Percentiles rank a stretch among this genome's conserved stretches.
Evolutionary conservation across 2,329 filamentous ascomycete species (phyloP).

Genomic region (Aspergillus eucalypticola): DNA sequence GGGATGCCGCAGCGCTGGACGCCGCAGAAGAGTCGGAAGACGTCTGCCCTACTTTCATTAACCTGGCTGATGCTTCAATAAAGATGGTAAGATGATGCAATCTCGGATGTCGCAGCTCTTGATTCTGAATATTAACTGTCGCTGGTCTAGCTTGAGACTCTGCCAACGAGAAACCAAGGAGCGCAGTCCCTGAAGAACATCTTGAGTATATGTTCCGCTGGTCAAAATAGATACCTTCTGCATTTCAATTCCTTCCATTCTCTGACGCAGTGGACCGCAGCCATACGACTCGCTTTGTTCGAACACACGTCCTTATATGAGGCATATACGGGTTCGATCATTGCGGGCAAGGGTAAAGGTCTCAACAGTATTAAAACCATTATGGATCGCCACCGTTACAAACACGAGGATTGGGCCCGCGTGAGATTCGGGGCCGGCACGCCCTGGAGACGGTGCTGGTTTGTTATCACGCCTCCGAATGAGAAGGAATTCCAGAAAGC

Average conservation of each 20-base stretch:
- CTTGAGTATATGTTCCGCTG: constrained; percentile 91
- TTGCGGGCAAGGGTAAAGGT: constrained; percentile 87
- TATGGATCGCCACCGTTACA: constrained; percentile 75
- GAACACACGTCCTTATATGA: constrained; percentile 92
- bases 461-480: constrained; percentile 86
- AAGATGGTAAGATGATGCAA: constrained; percentile 72
- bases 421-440: constrained; percentile 95
- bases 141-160: constrained; percentile 72
- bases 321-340: constrained; percentile 91
- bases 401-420: constrained; percentile 88
- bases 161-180: constrained; percentile 75
- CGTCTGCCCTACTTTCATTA: constrained; percentile 89
- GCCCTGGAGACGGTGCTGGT: constrained; percentile 96
- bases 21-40: constrained; percentile 80
- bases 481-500: constrained; percentile 87
- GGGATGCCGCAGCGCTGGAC: constrained; percentile 92
- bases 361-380: constrained; percentile 89
- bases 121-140: constrained; percentile 3
- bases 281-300: constrained; percentile 89
- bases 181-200: constrained; percentile 90
- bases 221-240: constrained; percentile 89
- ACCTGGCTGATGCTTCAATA: constrained; percentile 93
- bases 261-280: constrained; percentile 91
- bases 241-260: constrained; percentile 96
- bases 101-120: neutral